phyloP scores from a whole-genome alignment of 176 grass and related monocot genomes.

The Carex cristatella region DNA sequence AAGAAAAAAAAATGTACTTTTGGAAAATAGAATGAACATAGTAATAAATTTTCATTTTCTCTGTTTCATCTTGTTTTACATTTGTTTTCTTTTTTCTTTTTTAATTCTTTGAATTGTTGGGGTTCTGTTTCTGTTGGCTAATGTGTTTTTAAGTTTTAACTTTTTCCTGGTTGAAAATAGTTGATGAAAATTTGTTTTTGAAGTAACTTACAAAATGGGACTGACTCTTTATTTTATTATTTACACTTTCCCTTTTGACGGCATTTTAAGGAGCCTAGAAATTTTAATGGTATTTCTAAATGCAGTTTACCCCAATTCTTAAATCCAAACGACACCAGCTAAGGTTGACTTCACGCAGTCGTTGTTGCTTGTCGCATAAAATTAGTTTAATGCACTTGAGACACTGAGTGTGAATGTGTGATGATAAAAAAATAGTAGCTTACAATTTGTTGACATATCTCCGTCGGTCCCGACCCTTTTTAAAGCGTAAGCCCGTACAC shows the following conservation, averaged over 20 bases:
- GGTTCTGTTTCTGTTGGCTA: background rate
- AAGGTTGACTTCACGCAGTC: background rate
- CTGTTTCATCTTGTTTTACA: background rate
- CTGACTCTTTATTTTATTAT: background rate
- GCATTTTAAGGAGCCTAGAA: background rate
- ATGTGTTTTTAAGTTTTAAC: background rate
- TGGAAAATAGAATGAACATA: slow-evolving; percentile 19
- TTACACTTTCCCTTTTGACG: background rate
- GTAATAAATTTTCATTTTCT: background rate
- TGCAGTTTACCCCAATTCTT: background rate
- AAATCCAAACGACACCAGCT: background rate
- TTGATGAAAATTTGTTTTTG: background rate
- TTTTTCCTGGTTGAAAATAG: background rate
- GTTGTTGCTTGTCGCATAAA: no score
- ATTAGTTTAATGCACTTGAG: no score
- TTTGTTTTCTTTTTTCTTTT: background rate
- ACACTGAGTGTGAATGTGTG: no score
- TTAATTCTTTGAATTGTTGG: background rate
- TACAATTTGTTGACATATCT: no score
- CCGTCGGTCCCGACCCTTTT: no score
- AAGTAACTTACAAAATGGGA: background rate
- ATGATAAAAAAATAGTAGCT: no score
- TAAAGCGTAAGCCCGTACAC: no score
- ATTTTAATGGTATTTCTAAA: background rate
- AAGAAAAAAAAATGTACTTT: slow-evolving; percentile 2